Conservation (phyloP, 352 stramenopile species). For the Globisporangium takayamanum region DNA sequence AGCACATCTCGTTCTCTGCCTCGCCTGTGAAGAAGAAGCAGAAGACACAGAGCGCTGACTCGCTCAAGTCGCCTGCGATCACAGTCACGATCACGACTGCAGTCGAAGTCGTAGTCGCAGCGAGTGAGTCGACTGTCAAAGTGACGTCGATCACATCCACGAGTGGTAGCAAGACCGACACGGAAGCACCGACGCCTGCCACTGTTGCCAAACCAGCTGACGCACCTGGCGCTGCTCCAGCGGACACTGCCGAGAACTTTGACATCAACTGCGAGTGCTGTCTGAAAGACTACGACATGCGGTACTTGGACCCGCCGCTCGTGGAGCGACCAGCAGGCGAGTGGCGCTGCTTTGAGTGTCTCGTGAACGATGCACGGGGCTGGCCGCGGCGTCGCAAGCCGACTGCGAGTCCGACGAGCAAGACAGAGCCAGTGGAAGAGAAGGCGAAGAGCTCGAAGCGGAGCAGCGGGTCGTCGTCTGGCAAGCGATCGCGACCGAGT, state of each 20-base stretch:
- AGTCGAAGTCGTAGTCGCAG: background rate
- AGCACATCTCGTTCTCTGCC: slow-evolving; percentile 1
- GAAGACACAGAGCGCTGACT: background rate
- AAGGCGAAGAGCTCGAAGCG: slow-evolving; percentile 19
- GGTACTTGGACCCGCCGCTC: slow-evolving; percentile 76
- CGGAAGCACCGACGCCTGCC: background rate
- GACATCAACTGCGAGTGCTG: slow-evolving; percentile 77
- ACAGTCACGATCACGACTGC: background rate
- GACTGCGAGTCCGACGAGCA: slow-evolving; percentile 12
- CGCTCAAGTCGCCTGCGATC: background rate
- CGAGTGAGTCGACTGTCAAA: background rate
- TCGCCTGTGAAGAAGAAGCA: slow-evolving; percentile 15
- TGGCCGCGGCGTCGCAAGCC: slow-evolving; percentile 62
- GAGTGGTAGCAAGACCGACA: slow-evolving; percentile 5
- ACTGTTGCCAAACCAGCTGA: slow-evolving; percentile 2
- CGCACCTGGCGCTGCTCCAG: slow-evolving; percentile 2
- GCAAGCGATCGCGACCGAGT: slow-evolving; percentile 29
- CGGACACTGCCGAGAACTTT: slow-evolving; percentile 34
- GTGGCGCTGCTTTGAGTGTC: slow-evolving; percentile 85
- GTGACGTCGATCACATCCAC: background rate
- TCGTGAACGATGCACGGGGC: slow-evolving; percentile 79
- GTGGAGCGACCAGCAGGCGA: slow-evolving; percentile 65
- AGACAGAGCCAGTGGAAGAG: slow-evolving; percentile 12
- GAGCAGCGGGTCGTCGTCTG: slow-evolving; percentile 34
- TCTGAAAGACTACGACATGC: slow-evolving; percentile 78